phyloP scores from a whole-genome alignment of 257 asterid species.

The Marsdenia floribunda region DNA sequence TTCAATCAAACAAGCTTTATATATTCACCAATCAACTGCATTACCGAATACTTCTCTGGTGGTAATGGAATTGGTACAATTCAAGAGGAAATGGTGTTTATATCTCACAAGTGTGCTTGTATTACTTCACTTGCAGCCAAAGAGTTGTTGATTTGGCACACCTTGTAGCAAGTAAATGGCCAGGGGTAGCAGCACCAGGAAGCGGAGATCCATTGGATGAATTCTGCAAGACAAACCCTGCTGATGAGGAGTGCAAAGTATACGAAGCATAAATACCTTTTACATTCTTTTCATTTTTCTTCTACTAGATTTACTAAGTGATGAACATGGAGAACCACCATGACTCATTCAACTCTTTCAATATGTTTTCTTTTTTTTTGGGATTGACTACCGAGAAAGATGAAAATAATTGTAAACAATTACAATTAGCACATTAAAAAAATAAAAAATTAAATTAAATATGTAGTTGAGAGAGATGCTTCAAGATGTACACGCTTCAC shows the following conservation, averaged over 20 bases:
- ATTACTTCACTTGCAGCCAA: constrained; percentile 51
- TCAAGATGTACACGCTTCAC: background rate
- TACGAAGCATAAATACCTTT: constrained; percentile 39
- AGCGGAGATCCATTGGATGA: constrained; percentile 88
- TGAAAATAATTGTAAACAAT: constrained; percentile 6
- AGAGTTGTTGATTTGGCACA: constrained; percentile 93
- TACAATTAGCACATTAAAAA: background rate
- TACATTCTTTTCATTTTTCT: background rate
- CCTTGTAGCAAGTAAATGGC: constrained; percentile 80
- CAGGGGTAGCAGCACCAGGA: constrained; percentile 44
- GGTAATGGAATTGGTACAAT: too few relatives aligned
- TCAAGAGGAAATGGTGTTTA: too few relatives aligned
- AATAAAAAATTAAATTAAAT: background rate
- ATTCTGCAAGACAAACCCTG: constrained; percentile 64
- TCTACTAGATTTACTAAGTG: constrained; percentile 6
- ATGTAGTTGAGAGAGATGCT: constrained; percentile 2
- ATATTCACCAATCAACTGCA: too few relatives aligned
- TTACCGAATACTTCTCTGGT: too few relatives aligned
- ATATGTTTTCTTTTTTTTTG: background rate
- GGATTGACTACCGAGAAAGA: constrained; percentile 9
- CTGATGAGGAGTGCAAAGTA: constrained; percentile 88
- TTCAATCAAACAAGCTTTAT: too few relatives aligned
- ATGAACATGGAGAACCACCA: constrained; percentile 15
- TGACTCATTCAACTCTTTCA: constrained; percentile 11
- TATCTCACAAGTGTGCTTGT: background rate